Evolutionary conservation across 345 rosid species (phyloP), one percentile per base, ranked within the genome.

Genomic region (Eucalyptus pauciflora): DNA sequence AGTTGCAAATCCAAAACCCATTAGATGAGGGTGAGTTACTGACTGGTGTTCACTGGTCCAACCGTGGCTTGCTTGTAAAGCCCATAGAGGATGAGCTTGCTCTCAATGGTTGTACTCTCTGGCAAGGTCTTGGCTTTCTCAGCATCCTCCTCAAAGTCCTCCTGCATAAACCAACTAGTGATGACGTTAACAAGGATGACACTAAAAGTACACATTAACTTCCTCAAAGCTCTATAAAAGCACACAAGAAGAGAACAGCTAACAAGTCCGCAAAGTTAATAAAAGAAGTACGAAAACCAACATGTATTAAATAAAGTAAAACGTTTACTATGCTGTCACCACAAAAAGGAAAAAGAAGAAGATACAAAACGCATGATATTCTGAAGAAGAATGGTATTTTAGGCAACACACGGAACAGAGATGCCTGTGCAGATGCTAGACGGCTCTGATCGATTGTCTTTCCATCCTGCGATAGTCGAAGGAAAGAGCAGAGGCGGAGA

Each of bases 11-110:
- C 85, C 48, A 41, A 41, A 41, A 41, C 85, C 85, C 85, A 76
- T 41, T 88, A 25, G 33, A 51, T 50, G 14, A 37, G 49, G 41
- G 27, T 16, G 33, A 43, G 62, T 41, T 89, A 92, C 91, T 91
- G 81, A 97, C 99, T 54, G 88, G 99, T 97, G 93, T 88, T 91
- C 86, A 98, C 99, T 67, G 96, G 94, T 64, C 99, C 99, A 33
- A 94, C 88, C 2, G 94, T 95, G 92, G 97, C 95, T 92, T 97
- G 99, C 94, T 97, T 97, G 93, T 13, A 97, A 60, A 96, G 97
- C 6, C 97, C 97, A 67, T 97, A 97, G 29, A 97, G 96, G 89
- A 97, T 95, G 58, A 97, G 98, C 92, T 92, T 93, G 92, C 87
- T 92, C 87, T 94, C 98, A 46, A 96, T 93, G 16, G 99, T 89